phyloP scores from a whole-genome alignment of 2,329 filamentous ascomycete species.

The Fusarium stilboides region DNA sequence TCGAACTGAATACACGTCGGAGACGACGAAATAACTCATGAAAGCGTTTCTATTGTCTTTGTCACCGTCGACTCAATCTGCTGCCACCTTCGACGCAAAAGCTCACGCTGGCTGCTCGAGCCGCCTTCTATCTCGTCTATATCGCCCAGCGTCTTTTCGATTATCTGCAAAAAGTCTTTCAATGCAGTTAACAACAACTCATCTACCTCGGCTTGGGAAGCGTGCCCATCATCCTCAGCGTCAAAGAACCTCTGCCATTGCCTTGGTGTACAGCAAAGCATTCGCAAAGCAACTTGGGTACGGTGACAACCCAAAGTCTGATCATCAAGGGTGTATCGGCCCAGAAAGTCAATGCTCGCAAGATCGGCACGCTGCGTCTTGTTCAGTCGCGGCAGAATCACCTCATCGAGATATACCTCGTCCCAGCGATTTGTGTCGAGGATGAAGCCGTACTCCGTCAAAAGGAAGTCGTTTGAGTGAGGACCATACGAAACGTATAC shows the following conservation, averaged over 20 bases:
- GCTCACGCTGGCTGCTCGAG: conserved; percentile 54
- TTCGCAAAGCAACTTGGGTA: conserved; percentile 67
- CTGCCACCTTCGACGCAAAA: conserved; percentile 60
- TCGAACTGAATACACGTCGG: no score
- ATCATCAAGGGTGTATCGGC: conserved; percentile 62
- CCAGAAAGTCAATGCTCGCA: conserved; percentile 63
- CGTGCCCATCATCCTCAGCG: conserved; percentile 62
- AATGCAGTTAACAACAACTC: conserved; percentile 57
- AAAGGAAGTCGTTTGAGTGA: conserved; percentile 80
- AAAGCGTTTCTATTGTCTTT: conserved; percentile 51
- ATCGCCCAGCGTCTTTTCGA: conserved; percentile 51
- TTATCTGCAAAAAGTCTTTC: conserved; percentile 54
- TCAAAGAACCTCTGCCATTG: conserved; percentile 59
- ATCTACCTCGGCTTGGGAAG: conserved; percentile 60
- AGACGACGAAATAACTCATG: conserved; percentile 2
- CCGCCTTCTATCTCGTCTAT: conserved; percentile 53
- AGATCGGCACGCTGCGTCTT: conserved; percentile 58
- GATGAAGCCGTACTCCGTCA: conserved; percentile 76
- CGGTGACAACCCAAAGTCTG: conserved; percentile 63
- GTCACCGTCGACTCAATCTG: conserved; percentile 60
- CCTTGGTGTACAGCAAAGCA: conserved; percentile 52
- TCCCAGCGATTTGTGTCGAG: conserved; percentile 66
- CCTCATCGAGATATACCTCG: conserved; percentile 64
- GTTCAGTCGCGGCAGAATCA: conserved; percentile 59
- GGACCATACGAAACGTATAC: conserved; percentile 78